Conservation (phyloP, 345 rosid species). For the Salix suchowensis region DNA sequence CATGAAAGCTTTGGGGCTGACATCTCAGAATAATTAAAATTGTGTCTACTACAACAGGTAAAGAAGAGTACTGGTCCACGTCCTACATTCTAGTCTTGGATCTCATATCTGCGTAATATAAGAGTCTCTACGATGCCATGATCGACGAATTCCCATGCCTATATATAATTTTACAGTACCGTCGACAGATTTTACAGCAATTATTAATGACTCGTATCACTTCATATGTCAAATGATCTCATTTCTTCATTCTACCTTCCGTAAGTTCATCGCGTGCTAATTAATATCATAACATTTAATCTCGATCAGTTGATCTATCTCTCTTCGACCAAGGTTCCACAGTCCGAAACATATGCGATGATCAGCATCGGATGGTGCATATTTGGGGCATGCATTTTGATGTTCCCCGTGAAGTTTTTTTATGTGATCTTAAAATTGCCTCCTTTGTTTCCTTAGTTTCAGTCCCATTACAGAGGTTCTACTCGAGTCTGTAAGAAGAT, state of each 20-base stretch:
- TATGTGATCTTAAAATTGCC: conserved; percentile 9
- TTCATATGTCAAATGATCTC: not conserved
- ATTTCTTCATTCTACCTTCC: not conserved
- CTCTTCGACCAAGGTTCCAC: not conserved
- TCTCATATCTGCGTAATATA: not conserved
- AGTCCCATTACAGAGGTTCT: not conserved
- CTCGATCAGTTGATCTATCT: not conserved
- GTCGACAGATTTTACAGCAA: not conserved
- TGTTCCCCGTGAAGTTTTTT: not conserved
- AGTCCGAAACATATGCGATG: not conserved
- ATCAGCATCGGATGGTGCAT: not conserved
- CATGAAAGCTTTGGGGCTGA: conserved; percentile 12
- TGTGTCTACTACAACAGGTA: not conserved
- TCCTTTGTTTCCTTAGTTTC: conserved; percentile 1
- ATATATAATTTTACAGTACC: no score
- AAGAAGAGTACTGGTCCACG: not conserved
- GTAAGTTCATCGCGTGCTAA: not conserved
- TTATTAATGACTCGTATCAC: not conserved
- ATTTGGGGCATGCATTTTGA: not conserved
- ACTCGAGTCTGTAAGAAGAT: conserved; percentile 1
- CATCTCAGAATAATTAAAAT: conserved; percentile 10
- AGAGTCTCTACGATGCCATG: not conserved
- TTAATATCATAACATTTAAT: not conserved
- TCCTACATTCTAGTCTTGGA: not conserved
- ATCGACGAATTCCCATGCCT: not conserved